Conservation (phyloP, 345 rosid species). For the Gossypium longicalyx region DNA sequence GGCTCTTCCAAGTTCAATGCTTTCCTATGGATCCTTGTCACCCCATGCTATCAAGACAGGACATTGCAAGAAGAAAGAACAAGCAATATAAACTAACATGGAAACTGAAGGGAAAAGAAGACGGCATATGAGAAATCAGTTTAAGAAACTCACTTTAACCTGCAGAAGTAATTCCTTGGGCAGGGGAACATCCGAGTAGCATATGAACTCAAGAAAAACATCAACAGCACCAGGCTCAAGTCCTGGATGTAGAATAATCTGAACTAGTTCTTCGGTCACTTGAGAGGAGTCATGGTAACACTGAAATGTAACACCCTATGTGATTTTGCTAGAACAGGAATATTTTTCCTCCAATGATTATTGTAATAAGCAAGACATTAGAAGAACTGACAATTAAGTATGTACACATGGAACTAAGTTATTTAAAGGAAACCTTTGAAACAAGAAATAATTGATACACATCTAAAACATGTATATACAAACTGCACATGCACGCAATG, state of each 20-base stretch:
- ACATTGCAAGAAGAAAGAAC: constrained; percentile 40
- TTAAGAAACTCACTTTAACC: constrained; percentile 50
- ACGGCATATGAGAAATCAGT: not conserved
- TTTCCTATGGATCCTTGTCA: constrained; percentile 97
- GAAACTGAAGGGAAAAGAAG: not conserved
- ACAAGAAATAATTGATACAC: too few relatives aligned
- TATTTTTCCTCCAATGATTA: constrained; percentile 88
- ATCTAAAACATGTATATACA: not conserved
- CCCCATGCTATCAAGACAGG: constrained; percentile 93
- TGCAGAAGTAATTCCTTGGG: constrained; percentile 83
- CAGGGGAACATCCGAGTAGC: constrained; percentile 88
- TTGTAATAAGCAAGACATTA: constrained; percentile 29
- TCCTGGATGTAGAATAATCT: constrained; percentile 80
- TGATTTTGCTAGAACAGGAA: constrained; percentile 66
- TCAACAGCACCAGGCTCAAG: constrained; percentile 87
- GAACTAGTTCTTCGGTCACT: constrained; percentile 85
- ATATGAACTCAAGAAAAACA: constrained; percentile 84
- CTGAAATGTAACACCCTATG: constrained; percentile 33
- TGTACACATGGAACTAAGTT: too few relatives aligned
- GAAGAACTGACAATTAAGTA: not conserved
- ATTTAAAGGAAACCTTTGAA: too few relatives aligned
- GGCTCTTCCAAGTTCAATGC: constrained; percentile 68
- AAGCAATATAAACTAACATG: not conserved
- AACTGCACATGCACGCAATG: too few relatives aligned
- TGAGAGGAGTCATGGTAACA: constrained; percentile 76